A percentile compares a stretch with the other conserved stretches of the same genome.
Evolutionary conservation across 2,329 filamentous ascomycete species (phyloP).

Genomic region (Metarhizium guizhouense): DNA sequence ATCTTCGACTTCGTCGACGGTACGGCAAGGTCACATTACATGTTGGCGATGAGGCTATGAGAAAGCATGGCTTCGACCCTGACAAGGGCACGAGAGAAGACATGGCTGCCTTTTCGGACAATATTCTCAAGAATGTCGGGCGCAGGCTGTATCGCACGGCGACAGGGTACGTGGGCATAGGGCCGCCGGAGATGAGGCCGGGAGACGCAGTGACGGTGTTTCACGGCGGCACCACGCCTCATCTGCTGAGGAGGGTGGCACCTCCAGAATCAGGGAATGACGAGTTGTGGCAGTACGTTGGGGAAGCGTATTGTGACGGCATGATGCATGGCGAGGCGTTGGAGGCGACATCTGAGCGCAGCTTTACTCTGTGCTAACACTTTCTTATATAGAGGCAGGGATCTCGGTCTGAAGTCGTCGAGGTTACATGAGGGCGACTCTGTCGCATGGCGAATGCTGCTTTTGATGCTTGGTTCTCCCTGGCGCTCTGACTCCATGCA

Average conservation of each 20-base stretch:
- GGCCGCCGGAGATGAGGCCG: constrained; percentile 12
- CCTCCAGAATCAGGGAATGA: not conserved
- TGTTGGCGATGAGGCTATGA: not conserved
- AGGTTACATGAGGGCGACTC: not conserved
- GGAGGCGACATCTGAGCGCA: not conserved
- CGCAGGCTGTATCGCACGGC: constrained; percentile 19
- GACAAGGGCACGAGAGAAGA: constrained; percentile 2
- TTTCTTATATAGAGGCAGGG: not conserved
- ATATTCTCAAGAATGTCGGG: constrained; percentile 11
- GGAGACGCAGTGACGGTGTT: constrained; percentile 20
- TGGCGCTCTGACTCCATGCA: not conserved
- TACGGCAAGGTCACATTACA: constrained; percentile 4
- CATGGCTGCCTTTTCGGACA: constrained; percentile 7
- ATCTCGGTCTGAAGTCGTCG: not conserved
- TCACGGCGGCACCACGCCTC: constrained; percentile 18
- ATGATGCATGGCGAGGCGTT: constrained; percentile 23
- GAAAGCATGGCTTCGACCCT: constrained; percentile 9
- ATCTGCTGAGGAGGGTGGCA: constrained; percentile 13
- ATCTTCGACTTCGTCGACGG: constrained; percentile 6
- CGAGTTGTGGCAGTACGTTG: constrained; percentile 16
- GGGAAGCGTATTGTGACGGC: constrained; percentile 24
- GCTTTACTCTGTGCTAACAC: not conserved
- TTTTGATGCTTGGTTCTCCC: not conserved
- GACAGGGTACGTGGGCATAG: constrained; percentile 19
- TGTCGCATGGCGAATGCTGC: not conserved